Evolutionary conservation across 2,329 filamentous ascomycete species (phyloP), one percentile per base, ranked within the genome.

Genomic region (Arachnomyces sp.): DNA sequence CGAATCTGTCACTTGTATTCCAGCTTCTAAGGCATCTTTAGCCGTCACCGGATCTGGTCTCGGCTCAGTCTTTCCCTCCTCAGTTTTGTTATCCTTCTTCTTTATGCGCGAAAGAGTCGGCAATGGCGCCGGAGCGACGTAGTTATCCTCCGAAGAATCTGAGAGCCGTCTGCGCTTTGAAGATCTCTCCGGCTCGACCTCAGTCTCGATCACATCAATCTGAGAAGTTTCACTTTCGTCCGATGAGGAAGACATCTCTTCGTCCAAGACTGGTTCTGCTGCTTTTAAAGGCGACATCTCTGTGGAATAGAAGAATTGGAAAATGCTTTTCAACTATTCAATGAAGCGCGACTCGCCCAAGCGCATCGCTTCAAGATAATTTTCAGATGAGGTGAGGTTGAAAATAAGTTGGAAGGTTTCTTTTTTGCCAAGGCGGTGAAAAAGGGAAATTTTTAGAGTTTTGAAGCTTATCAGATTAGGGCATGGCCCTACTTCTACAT

Each of bases 1-100:
- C 13, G 62, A 65, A 40, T 56, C 50, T 2, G 55, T 57, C 68
- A 57, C 78, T 72, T 54, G 52, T 13, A 65, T 46, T 5, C 62
- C 61, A 25, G 38, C 47, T 17, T 62, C 60, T 15, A 65, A 51
- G 4, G 64, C 64, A 54, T 66, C 63, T 39, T 53, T 53, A 13
- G 62, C 66, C 12, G 60, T 52, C 0, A 66, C 57, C 1, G 63
- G 64, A 16, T 63, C 57, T 6, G 44, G 31, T 14, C 15, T 9
- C 3, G 41, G 28, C 7, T 49, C 42, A 4, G 13, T 5, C 14
- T 36, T 32, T 14, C 34, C 34, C 29, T 36, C 34, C 29, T 31
- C 13, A 4, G 32, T 34, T 2, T 44, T 46, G 25, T 49, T 40
- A 7, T 50, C 43, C 39, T 66, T 65, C 52, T 63, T 66, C 41